Evolutionary conservation across 2,329 filamentous ascomycete genomes (phyloP).

Genomic region (Fonsecaea multimorphosa): DNA sequence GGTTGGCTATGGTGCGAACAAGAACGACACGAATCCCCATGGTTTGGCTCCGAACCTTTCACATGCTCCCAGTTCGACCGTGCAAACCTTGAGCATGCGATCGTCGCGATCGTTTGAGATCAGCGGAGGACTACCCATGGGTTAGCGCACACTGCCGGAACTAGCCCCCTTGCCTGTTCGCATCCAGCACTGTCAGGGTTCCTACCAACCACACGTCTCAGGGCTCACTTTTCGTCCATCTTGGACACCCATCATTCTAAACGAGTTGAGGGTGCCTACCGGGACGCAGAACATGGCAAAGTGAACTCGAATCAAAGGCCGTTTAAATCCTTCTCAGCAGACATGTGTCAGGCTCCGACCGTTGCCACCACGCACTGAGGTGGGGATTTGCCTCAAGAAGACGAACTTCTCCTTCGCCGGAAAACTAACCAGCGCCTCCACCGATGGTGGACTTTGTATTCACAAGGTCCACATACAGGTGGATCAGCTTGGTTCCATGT

Average conservation of each 20-base stretch:
- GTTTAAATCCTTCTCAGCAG: background rate
- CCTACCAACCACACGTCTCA: background rate
- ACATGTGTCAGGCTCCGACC: slow-evolving; percentile 1
- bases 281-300: background rate
- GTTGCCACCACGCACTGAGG: background rate
- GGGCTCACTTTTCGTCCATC: background rate
- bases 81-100: slow-evolving; percentile 22
- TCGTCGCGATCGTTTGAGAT: slow-evolving; percentile 25
- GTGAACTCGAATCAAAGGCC: background rate
- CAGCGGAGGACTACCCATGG: slow-evolving; percentile 10
- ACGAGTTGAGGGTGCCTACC: background rate
- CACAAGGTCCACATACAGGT: background rate
- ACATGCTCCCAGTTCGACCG: slow-evolving; percentile 23
- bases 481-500: background rate
- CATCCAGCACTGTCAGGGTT: background rate
- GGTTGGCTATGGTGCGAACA: background rate
- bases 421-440: background rate
- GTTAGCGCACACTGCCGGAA: slow-evolving; percentile 10
- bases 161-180: slow-evolving; percentile 7
- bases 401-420: background rate
- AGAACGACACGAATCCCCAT: background rate
- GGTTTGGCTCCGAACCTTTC: slow-evolving; percentile 24
- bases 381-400: slow-evolving; percentile 1
- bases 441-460: background rate
- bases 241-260: background rate